Percentiles rank a stretch among this genome's conserved stretches.
Evolutionary conservation across 345 rosid species (phyloP).

Genomic region (Moringa oleifera): DNA sequence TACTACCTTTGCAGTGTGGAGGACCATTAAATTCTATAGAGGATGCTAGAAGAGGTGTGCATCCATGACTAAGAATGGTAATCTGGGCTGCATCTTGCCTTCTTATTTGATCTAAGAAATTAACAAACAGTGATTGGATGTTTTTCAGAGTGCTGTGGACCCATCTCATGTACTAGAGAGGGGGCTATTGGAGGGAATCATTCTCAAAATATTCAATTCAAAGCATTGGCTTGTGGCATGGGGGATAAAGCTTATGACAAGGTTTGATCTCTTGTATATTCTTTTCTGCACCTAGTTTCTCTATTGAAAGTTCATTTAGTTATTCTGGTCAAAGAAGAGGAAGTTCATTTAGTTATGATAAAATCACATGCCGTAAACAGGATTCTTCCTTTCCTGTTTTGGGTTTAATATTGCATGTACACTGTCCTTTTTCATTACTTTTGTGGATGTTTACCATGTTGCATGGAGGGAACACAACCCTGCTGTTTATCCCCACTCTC

Average conservation of each 20-base stretch:
- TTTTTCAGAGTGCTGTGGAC: constrained; percentile 31
- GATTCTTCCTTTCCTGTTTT: too few species aligned
- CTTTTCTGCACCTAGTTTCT: too few species aligned
- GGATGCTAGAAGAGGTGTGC: constrained; percentile 35
- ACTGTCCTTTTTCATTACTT: too few species aligned
- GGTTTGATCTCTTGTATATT: constrained; percentile 29
- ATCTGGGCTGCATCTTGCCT: constrained; percentile 10
- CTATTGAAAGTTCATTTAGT: too few species aligned
- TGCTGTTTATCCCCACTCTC: too few species aligned
- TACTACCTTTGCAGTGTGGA: constrained; percentile 16
- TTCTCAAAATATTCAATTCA: constrained; percentile 17
- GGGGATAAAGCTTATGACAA: constrained; percentile 27
- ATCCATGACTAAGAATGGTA: background rate
- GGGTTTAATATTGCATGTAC: too few species aligned
- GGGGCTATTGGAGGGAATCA: constrained; percentile 15
- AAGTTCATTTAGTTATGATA: too few species aligned
- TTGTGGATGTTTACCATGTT: too few species aligned
- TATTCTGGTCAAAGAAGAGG: too few species aligned
- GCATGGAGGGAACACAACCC: too few species aligned
- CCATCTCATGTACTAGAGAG: constrained; percentile 21
- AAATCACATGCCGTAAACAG: too few species aligned
- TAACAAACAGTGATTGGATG: constrained; percentile 3
- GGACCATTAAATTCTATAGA: constrained; percentile 18
- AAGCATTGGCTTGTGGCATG: too few species aligned
- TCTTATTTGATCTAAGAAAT: background rate